Evolutionary conservation across 495 filamentous ascomycete genomes (phyloP), one percentile per base, ranked within the genome.

Genomic region (Beverwykella pulmonaria): DNA sequence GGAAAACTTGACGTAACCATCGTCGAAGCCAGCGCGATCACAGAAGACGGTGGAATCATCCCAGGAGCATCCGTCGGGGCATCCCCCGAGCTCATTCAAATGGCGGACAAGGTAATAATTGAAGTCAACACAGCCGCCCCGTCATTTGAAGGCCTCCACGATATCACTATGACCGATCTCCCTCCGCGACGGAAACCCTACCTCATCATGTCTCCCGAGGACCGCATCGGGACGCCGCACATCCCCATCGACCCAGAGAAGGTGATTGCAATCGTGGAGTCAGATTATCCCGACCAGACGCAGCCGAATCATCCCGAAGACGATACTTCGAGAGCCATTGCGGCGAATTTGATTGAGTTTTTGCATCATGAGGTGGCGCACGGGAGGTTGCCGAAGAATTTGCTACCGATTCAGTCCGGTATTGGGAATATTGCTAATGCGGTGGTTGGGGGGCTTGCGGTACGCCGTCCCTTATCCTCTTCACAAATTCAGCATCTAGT

Each of bases 401-500:
- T 96, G 7, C 83, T 95, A 10, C 92, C 92, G 5, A 83, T 96
- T 61, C 92, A 96, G 72, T 92, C 88, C 20, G 92, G 92, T 34
- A 96, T 96, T 63, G 92, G 92, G 55, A 96, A 96, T 80, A 96
- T 96, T 71, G 92, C 92, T 78, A 96, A 96, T 73, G 92, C 92
- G 26, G 92, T 96, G 59, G 85, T 96, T 65, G 91, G 92, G 56
- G 92, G 92, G 5, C 86, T 96, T 39, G 84, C 87, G 71, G 85
- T 72, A 62, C 36, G 69, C 56, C n/a, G 17, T 22, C 32, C 2
- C 52, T 36, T 10, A 7, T 36, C 52, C n/a, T 20, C 52, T 20
- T 22, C 6, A 8, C 5, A 32, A 9, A 26, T 10, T n/a, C 20
- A 25, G 7, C 14, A 8, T 22, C 49, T 29, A 8, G 15, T 3